Evolutionary conservation across 2,329 filamentous ascomycete genomes (phyloP).

Genomic region (Sarocladiaceae sp.): DNA sequence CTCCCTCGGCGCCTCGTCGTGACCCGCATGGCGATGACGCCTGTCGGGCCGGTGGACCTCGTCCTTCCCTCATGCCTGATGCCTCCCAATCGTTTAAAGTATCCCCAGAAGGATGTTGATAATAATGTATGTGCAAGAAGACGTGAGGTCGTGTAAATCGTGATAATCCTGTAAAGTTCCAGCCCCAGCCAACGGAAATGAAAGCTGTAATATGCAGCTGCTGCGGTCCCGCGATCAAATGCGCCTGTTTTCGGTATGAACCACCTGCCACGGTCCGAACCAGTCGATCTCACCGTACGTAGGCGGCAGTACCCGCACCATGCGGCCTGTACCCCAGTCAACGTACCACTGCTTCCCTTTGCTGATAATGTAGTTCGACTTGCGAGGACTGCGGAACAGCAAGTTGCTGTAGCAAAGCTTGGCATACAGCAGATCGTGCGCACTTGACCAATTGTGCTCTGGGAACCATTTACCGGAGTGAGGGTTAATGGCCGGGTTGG

Average conservation of each 20-base stretch:
- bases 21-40: no score
- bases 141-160: no score
- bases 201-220: no score
- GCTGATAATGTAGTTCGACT: slow-evolving; percentile 51
- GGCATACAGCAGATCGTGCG: slow-evolving; percentile 53
- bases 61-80: no score
- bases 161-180: no score
- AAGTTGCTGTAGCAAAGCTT: slow-evolving; percentile 55
- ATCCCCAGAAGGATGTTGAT: no score
- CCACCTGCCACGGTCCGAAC: slow-evolving; percentile 43
- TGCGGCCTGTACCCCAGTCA: slow-evolving; percentile 51
- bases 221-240: slow-evolving; percentile 32
- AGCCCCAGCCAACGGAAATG: no score
- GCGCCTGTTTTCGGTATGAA: slow-evolving; percentile 42
- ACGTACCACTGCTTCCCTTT: slow-evolving; percentile 53
- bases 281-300: slow-evolving; percentile 46
- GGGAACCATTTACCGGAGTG: slow-evolving; percentile 52
- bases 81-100: no score
- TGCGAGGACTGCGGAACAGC: slow-evolving; percentile 49
- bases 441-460: slow-evolving; percentile 45
- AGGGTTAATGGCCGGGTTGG: slow-evolving; percentile 38
- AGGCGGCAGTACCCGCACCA: slow-evolving; percentile 47
- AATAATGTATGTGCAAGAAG: no score
- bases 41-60: no score
- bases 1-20: no score